Conservation (phyloP, 257 asterid species). For the Capsicum baccatum region DNA sequence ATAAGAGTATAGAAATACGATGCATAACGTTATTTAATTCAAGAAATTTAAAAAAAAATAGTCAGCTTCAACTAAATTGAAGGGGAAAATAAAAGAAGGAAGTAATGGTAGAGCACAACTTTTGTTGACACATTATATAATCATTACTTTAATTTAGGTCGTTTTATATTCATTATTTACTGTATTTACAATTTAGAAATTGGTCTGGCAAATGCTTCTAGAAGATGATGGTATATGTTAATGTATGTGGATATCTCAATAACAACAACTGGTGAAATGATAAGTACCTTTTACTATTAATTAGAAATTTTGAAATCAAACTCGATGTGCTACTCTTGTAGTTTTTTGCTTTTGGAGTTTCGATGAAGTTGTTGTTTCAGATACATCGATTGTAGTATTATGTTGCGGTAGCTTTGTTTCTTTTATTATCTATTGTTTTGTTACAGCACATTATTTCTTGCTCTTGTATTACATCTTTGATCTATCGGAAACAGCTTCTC, state of each 20-base stretch:
- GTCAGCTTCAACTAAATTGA: constrained; percentile 9
- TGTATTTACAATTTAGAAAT: neutral
- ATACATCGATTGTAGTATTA: too few relatives aligned
- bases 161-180: neutral
- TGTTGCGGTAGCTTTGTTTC: too few relatives aligned
- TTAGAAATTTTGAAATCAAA: neutral
- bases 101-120: constrained; percentile 31
- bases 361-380: too few relatives aligned
- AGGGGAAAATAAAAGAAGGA: neutral
- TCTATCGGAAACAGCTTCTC: too few relatives aligned
- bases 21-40: neutral
- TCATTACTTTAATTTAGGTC: neutral
- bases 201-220: neutral
- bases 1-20: neutral
- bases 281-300: neutral
- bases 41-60: neutral
- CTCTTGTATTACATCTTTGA: too few relatives aligned
- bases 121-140: neutral
- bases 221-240: neutral
- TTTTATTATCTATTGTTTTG: too few relatives aligned
- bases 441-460: too few relatives aligned
- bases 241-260: neutral
- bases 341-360: too few relatives aligned
- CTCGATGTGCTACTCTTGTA: too few relatives aligned
- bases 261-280: neutral